Percentiles rank a stretch among this genome's conserved stretches.
phyloP scores from a whole-genome alignment of 2,329 filamentous ascomycete genomes.

The Phialocephala sp. region DNA sequence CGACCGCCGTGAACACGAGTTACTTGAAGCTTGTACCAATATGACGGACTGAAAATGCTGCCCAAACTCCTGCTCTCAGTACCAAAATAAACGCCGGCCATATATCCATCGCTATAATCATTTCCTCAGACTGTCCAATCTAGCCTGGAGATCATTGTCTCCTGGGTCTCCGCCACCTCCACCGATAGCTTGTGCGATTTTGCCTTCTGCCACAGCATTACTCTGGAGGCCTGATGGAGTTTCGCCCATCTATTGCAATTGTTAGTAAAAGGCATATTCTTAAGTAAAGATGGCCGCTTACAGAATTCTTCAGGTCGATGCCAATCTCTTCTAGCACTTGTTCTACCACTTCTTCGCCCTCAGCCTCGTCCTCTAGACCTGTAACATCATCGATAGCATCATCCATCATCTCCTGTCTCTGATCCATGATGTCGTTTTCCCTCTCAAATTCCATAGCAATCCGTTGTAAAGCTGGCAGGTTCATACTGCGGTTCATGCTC shows the following conservation, averaged over 20 bases:
- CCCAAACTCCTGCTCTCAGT: constrained; percentile 28
- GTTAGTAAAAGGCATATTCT: constrained; percentile 22
- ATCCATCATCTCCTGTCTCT: constrained; percentile 99
- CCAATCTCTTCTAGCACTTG: constrained; percentile 97
- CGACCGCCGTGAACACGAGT: constrained; percentile 14
- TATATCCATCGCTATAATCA: constrained; percentile 28
- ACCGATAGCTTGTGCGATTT: constrained; percentile 86
- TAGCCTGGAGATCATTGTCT: constrained; percentile 92
- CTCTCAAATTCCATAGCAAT: constrained; percentile 99
- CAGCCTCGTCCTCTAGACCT: constrained; percentile 87
- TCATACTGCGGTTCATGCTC: constrained; percentile 98
- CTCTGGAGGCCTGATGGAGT: constrained; percentile 85
- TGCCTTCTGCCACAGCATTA: constrained; percentile 72
- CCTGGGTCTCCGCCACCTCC: constrained; percentile 61
- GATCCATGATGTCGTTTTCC: constrained; percentile 99
- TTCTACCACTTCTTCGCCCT: constrained; percentile 95
- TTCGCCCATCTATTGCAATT: constrained; percentile 75
- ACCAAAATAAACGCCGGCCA: constrained; percentile 26
- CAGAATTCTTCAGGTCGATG: constrained; percentile 86
- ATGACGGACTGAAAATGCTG: constrained; percentile 9
- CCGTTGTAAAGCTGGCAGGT: constrained; percentile 89
- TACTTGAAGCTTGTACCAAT: not conserved
- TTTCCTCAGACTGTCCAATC: constrained; percentile 77
- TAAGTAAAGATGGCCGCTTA: constrained; percentile 55
- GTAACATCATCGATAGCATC: constrained; percentile 98